Percentiles rank a stretch among this genome's conserved stretches.
Evolutionary conservation across 78 protist genomes (phyloP).

Genomic region (Protostelium mycophagum): DNA sequence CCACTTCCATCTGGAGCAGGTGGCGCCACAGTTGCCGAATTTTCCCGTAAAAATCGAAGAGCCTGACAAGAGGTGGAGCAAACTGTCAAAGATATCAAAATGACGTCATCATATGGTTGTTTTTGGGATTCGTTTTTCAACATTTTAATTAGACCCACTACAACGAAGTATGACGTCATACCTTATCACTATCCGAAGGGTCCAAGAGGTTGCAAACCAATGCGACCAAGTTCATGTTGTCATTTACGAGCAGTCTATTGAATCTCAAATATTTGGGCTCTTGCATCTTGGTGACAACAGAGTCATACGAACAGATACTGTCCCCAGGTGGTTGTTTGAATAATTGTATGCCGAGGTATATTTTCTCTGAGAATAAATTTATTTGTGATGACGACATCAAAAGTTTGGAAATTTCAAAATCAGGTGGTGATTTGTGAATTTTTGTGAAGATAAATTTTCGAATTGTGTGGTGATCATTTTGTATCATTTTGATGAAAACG

Average conservation of each 20-base stretch:
- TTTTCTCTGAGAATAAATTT: too few species aligned
- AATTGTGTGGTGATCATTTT: too few species aligned
- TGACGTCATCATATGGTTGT: too few species aligned
- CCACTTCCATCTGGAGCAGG: constrained; percentile 21
- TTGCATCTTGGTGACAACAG: neutral
- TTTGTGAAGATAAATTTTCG: too few species aligned
- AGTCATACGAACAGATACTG: neutral
- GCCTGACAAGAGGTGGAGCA: neutral
- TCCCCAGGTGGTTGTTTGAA: neutral
- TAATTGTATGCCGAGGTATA: neutral
- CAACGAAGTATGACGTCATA: too few species aligned
- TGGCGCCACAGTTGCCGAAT: neutral
- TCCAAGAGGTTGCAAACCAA: neutral
- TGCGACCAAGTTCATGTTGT: neutral
- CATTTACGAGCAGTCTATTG: neutral
- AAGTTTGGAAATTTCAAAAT: too few species aligned
- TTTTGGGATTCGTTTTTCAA: too few species aligned
- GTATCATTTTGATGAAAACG: too few species aligned
- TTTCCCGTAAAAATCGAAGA: neutral
- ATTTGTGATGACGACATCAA: too few species aligned
- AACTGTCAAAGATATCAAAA: neutral
- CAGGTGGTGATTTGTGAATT: too few species aligned
- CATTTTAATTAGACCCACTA: too few species aligned
- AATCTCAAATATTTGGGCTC: neutral
- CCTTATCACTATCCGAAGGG: neutral